Evolutionary conservation across 257 asterid species (phyloP), one percentile per base, ranked within the genome.

Genomic region (Solanum acaule): DNA sequence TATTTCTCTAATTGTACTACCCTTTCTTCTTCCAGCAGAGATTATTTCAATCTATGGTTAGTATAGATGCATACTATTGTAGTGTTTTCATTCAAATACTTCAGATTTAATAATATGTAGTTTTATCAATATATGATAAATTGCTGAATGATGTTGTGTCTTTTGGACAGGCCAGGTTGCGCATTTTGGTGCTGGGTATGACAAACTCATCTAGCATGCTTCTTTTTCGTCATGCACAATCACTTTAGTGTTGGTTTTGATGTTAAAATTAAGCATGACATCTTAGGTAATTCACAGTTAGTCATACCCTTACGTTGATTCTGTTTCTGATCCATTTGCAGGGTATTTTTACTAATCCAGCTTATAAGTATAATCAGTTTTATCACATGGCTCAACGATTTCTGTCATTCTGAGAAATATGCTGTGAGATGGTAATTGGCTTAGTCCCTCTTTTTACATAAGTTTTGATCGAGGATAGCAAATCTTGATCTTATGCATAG

Each of bases 161-260:
- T 42, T 77, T n/a, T n/a, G 86, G 67, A 85, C 92, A 92, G 94
- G 93, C 56, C 88, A 91, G 79, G 70, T 93, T 77, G 94, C 94
- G 15, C 94, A 91, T 90, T 93, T 93, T 87, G 94, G 94, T 42
- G 94, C 94, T 11, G 94, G 94, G 94, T 92, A 91, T 37, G 85
- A 37, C 42, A 82, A 78, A 27, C 29, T 67, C 37, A 31, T 72
- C 83, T 27, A 23, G 63, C 35, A 6, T 46, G 37, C 61, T 42
- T 27, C 31, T 18, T 20, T 20, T 87, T 42, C 42, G 3, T 67
- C 88, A 33, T 42, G 20, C 16, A 37, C 63, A 72, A 61, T 72
- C 75, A 42, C 35, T 59, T 61, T 15, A 6, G 35, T 77, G 59
- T 77, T 77, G 56, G 84, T 13, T 44, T 79, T 79, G 1, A 44